Evolutionary conservation across 2,329 filamentous ascomycete genomes (phyloP).

Genomic region (Calonectria montana): DNA sequence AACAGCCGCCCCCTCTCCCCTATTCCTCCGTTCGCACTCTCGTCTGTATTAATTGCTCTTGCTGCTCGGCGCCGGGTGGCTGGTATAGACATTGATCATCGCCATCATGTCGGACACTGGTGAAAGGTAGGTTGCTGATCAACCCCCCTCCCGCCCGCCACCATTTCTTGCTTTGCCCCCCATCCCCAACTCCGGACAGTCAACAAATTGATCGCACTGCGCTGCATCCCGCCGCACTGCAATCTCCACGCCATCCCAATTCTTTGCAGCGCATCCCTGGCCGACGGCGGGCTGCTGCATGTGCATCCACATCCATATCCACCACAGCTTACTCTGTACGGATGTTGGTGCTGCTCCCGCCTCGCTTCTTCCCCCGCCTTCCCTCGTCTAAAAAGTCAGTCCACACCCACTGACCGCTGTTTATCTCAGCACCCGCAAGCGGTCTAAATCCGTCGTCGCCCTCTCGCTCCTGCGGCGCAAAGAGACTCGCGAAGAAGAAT

Average conservation of each 20-base stretch:
- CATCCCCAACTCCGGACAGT: background rate
- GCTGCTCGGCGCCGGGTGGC: background rate
- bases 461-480: slow-evolving; percentile 66
- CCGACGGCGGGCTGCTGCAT: slow-evolving; percentile 21
- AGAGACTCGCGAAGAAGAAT: slow-evolving; percentile 63
- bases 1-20: background rate
- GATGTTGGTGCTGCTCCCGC: slow-evolving; percentile 23
- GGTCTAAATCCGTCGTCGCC: slow-evolving; percentile 64
- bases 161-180: background rate
- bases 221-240: background rate
- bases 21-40: slow-evolving; percentile 2
- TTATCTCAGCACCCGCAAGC: slow-evolving; percentile 57
- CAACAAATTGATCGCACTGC: background rate
- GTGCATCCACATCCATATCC: slow-evolving; percentile 17
- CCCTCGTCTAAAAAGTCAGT: slow-evolving; percentile 37
- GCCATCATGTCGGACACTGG: slow-evolving; percentile 42
- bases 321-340: slow-evolving; percentile 35
- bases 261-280: slow-evolving; percentile 19
- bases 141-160: background rate
- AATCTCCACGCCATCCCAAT: slow-evolving; percentile 5
- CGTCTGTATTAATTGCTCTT: background rate
- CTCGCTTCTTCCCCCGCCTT: slow-evolving; percentile 17
- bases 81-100: background rate
- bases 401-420: slow-evolving; percentile 45
- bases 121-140: slow-evolving; percentile 35